A percentile compares a stretch with the other conserved stretches of the same genome.
Conservation (phyloP, 2,329 filamentous ascomycete genomes). For the Catunica adiposa region DNA sequence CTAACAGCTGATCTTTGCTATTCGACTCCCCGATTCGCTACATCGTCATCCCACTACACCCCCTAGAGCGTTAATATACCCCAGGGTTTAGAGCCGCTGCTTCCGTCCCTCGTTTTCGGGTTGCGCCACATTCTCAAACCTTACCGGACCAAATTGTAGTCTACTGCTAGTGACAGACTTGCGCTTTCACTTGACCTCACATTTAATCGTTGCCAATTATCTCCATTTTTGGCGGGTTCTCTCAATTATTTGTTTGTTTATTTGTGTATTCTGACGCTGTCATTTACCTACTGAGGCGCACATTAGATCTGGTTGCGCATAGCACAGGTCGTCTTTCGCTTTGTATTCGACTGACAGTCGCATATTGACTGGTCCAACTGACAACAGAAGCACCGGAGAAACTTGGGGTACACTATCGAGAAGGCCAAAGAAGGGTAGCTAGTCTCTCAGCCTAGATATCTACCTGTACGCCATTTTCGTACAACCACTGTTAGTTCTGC, state of each 20-base stretch:
- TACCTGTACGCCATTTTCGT: no score
- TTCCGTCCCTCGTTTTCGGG: constrained; percentile 14
- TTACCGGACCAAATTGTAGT: not conserved
- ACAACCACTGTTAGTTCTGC: no score
- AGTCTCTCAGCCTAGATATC: no score
- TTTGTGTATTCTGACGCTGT: not conserved
- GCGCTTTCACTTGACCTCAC: not conserved
- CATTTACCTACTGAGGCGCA: not conserved
- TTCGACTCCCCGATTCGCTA: not conserved
- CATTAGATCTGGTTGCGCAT: no score
- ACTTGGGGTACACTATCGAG: no score
- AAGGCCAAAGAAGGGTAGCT: no score
- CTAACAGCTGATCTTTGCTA: not conserved
- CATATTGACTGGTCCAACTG: not conserved
- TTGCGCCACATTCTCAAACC: constrained; percentile 2
- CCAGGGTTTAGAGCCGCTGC: constrained; percentile 16
- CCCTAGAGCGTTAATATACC: not conserved
- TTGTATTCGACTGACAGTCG: not conserved
- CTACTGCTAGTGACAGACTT: not conserved
- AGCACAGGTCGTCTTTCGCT: not conserved
- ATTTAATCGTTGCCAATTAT: not conserved
- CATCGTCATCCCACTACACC: not conserved
- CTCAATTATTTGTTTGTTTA: not conserved
- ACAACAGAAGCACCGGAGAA: no score
- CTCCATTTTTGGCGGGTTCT: not conserved